These are phyloP conservation scores for Globisporangium nunn DNA, from an alignment of 352 stramenopile species.

Conservation along the genomic window DNA sequence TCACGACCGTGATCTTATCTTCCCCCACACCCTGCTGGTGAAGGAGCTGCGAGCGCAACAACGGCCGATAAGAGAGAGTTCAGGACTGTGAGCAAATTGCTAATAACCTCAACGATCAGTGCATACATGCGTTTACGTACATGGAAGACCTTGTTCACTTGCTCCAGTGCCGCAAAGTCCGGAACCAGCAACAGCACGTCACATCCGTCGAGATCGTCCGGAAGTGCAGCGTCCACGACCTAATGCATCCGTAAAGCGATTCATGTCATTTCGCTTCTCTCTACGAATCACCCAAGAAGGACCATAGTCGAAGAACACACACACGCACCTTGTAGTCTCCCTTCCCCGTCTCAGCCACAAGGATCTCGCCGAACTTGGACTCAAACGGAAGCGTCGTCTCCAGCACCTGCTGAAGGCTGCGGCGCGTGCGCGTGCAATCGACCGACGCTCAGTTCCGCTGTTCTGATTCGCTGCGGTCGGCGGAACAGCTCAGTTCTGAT, in stretches of 20 bases:
- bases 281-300: neutral
- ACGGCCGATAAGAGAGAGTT: neutral
- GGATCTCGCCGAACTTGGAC: constrained; percentile 47
- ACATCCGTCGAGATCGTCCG: constrained; percentile 53
- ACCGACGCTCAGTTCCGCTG: too few relatives aligned
- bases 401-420: constrained; percentile 47
- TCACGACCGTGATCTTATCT: constrained; percentile 76
- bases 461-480: too few relatives aligned
- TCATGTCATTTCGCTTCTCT: neutral
- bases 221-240: constrained; percentile 45
- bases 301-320: neutral
- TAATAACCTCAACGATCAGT: neutral
- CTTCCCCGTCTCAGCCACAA: constrained; percentile 40
- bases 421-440: neutral
- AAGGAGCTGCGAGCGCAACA: constrained; percentile 29
- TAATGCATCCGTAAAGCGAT: neutral
- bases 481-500: too few relatives aligned
- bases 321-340: constrained; percentile 31
- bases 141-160: constrained; percentile 68
- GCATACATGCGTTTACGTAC: constrained; percentile 20
- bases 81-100: neutral
- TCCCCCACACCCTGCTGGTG: constrained; percentile 64
- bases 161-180: constrained; percentile 50
- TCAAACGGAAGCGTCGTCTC: constrained; percentile 58
- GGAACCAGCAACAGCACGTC: constrained; percentile 67